phyloP scores from a whole-genome alignment of 2,329 filamentous ascomycete genomes.

The Sporothrix phasma region DNA sequence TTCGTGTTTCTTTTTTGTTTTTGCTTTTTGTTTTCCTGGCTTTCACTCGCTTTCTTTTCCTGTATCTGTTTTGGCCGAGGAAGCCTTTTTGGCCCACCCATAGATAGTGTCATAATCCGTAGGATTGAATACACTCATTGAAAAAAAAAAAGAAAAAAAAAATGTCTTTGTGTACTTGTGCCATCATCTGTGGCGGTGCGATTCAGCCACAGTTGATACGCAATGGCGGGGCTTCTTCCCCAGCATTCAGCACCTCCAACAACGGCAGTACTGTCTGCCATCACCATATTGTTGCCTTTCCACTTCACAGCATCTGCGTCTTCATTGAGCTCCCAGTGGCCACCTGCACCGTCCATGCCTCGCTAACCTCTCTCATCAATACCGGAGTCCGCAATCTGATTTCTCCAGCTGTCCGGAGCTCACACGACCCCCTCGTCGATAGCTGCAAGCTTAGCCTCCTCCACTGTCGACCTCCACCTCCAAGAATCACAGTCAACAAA shows the following conservation, averaged over 20 bases:
- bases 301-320: not conserved
- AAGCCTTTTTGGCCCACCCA: no score
- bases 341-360: not conserved
- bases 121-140: no score
- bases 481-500: no score
- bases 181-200: not conserved
- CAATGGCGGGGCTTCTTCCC: constrained; percentile 1
- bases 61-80: no score
- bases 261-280: not conserved
- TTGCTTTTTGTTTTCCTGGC: no score
- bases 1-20: no score
- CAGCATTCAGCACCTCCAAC: not conserved
- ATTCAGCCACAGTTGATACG: not conserved
- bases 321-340: not conserved
- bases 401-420: not conserved
- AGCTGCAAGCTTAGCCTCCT: not conserved
- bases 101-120: no score
- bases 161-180: no score
- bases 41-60: no score
- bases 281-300: not conserved
- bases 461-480: not conserved
- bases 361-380: not conserved
- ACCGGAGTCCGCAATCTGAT: not conserved
- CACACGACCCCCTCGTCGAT: not conserved
- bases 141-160: no score